These are phyloP conservation scores for Ciborinia camelliae DNA, from an alignment of 2,329 filamentous ascomycete species.

Conservation along the genomic window DNA sequence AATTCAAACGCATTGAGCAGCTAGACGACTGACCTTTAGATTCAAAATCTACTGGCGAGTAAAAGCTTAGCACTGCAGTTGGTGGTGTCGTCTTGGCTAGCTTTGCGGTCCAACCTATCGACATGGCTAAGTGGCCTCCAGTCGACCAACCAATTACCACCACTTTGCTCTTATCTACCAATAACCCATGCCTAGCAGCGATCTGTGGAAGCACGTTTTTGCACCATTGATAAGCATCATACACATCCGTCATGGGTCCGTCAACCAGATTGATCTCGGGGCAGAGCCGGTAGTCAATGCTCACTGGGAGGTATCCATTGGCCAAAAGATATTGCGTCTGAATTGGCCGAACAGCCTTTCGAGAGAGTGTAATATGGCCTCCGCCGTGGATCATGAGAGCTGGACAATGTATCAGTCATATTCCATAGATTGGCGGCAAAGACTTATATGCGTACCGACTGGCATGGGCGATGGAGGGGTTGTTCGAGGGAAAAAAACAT, in stretches of 20 bases:
- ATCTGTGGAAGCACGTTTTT: not conserved
- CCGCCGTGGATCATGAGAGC: constrained; percentile 18
- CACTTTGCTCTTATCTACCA: constrained; percentile 35
- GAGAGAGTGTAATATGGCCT: constrained; percentile 7
- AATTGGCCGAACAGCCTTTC: constrained; percentile 26
- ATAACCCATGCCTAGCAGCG: constrained; percentile 22
- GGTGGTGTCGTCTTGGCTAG: constrained; percentile 39
- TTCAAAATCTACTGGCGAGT: too few species aligned
- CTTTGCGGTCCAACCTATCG: constrained; percentile 41
- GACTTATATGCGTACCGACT: too few species aligned
- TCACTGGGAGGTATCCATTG: constrained; percentile 46
- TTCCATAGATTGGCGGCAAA: too few species aligned
- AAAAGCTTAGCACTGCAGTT: constrained; percentile 45
- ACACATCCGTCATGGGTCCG: constrained; percentile 46
- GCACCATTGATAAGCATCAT: constrained; percentile 43
- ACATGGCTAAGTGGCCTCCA: constrained; percentile 47
- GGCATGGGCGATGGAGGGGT: not conserved
- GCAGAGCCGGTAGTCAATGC: constrained; percentile 50
- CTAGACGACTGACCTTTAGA: too few species aligned
- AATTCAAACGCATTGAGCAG: too few species aligned
- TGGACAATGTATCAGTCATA: too few species aligned
- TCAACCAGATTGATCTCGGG: constrained; percentile 47
- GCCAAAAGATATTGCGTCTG: constrained; percentile 1
- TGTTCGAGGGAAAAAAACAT: not conserved
- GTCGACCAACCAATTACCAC: constrained; percentile 49